Base-by-base conservation (phyloP, 495 filamentous ascomycete species). In the Pyrenula aspistea region DNA sequence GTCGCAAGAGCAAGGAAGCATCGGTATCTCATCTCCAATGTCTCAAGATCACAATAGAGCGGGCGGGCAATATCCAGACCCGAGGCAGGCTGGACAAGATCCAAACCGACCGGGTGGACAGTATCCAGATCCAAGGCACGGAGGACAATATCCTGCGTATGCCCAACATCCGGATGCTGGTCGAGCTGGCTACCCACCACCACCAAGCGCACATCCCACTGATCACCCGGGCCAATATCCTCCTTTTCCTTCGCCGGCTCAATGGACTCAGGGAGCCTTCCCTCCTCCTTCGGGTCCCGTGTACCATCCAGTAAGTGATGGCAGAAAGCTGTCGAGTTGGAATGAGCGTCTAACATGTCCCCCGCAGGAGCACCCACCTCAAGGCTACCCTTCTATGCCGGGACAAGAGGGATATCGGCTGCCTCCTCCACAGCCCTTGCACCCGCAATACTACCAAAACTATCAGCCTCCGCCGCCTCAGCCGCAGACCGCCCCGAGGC, bases 401-500 rank as follows among this genome's bases (percentile, higher is more conserved):
- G 19, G 73, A 53, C 62, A 64, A 22, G 74, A 77, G 56, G 64
- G 71, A 51, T 78, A 78, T 59, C 73, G 25, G 72, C 73, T 61
- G 62, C 74, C 59, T 61, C 67, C 64, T 63, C 77, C 68, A 2
- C 65, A 63, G 53, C 69, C 69, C 23, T 62, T 42, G 31, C 31
- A 79, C 64, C 65, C 86, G 62, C 72, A 83, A 73, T 70, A 83
- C 67, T 20, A 24, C 62, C 77, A 67, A 3, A 65, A 63, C 52
- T 68, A 69, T 25, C 63, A 20, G 50, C 22, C 78, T 65, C 65
- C 86, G 62, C 72, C 83, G 73, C 69, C 83, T 67, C 65, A 86
- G 65, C 67, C 84, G 58, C 84, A 42, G 15, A 8, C 84, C 3
- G 87, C 87, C 11, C 87, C 87, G 12, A 77, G 87, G 58, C 87